Evolutionary conservation across 441 rosid species (phyloP).

Genomic region (Caryocar brasiliense): DNA sequence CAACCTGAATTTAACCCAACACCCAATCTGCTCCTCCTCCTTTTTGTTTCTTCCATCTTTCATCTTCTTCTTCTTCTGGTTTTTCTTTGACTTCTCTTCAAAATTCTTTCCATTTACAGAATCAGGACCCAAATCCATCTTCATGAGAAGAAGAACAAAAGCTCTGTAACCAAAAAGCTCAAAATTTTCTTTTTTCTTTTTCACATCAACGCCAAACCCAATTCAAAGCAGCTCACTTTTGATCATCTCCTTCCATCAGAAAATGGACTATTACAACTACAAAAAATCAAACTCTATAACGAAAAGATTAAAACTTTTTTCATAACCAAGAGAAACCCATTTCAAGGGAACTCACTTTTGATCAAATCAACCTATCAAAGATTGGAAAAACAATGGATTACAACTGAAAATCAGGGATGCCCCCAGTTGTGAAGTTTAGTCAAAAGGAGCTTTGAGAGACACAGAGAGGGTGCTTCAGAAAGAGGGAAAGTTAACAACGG

Average conservation of each 20-base stretch:
- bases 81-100: constrained; percentile 30
- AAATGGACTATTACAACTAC: no score
- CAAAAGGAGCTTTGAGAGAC: constrained; percentile 32
- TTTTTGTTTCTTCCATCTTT: constrained; percentile 25
- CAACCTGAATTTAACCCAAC: constrained; percentile 58
- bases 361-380: constrained; percentile 8
- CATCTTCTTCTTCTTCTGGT: constrained; percentile 33
- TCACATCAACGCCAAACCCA: constrained; percentile 14
- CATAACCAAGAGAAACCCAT: no score
- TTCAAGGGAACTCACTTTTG: background rate
- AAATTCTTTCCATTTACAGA: constrained; percentile 36
- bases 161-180: constrained; percentile 3
- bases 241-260: constrained; percentile 5
- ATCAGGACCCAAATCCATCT: constrained; percentile 44
- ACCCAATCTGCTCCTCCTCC: constrained; percentile 40
- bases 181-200: no score
- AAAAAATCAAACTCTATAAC: background rate
- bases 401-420: constrained; percentile 18
- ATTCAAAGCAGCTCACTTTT: constrained; percentile 8
- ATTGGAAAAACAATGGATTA: background rate
- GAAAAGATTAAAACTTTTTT: constrained; percentile 12
- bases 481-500: constrained; percentile 44
- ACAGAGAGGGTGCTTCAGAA: constrained; percentile 32
- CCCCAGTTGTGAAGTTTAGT: constrained; percentile 36
- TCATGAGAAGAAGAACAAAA: constrained; percentile 12